Conservation (phyloP, 2,329 filamentous ascomycete species). For the Colletotrichum australisinense region DNA sequence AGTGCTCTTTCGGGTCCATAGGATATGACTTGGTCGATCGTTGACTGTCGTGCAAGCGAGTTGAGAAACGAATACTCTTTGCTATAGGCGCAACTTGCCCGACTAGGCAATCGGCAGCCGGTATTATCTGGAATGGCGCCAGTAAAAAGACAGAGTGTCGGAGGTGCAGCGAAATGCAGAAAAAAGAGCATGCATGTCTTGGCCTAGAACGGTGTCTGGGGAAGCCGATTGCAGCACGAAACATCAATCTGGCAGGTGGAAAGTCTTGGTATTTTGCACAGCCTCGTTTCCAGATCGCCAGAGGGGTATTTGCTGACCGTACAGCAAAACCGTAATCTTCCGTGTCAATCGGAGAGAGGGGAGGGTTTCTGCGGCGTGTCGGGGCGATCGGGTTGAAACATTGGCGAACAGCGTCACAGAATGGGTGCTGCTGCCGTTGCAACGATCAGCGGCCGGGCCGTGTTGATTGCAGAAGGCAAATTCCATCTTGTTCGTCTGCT, state of each 20-base stretch:
- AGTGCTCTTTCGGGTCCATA: not conserved
- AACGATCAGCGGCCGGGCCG: conserved; percentile 6
- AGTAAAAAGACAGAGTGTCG: conserved; percentile 5
- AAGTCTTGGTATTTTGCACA: conserved; percentile 35
- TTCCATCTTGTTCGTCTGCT: not conserved
- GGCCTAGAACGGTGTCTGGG: conserved; percentile 30
- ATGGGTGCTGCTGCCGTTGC: not conserved
- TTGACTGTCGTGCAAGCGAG: not conserved
- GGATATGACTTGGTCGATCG: not conserved
- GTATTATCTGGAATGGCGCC: not conserved
- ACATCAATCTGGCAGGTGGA: conserved; percentile 34
- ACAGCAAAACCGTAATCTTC: not conserved
- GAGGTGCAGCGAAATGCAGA: conserved; percentile 26
- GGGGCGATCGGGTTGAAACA: conserved; percentile 30
- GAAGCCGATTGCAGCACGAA: conserved; percentile 33
- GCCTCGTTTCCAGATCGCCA: conserved; percentile 30
- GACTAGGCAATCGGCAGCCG: conserved; percentile 11
- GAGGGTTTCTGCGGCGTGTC: not conserved
- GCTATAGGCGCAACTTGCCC: not conserved
- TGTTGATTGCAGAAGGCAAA: not conserved
- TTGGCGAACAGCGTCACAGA: not conserved
- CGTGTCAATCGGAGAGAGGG: not conserved
- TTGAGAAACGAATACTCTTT: not conserved
- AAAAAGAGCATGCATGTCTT: conserved; percentile 18
- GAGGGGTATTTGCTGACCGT: conserved; percentile 16